Percentiles rank a stretch among this genome's conserved stretches.
Evolutionary conservation across 73 alveolate genomes (phyloP).

Genomic region (Blepharisma japonicum): DNA sequence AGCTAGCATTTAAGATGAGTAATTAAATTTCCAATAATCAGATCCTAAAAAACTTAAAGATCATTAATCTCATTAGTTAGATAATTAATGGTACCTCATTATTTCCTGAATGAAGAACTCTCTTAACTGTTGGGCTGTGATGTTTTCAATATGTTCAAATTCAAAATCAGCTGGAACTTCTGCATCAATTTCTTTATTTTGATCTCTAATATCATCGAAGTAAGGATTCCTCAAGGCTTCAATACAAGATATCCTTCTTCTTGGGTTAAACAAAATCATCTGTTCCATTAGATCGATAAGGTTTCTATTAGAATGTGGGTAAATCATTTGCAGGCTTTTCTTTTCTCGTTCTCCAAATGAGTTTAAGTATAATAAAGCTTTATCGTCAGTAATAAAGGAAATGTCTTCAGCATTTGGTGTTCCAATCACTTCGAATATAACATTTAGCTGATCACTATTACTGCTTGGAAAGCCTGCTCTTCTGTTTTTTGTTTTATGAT

Average conservation of each 20-base stretch:
- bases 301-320: slow-evolving; percentile 70
- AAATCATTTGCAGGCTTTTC: slow-evolving; percentile 54
- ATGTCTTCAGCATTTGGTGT: slow-evolving; percentile 81
- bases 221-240: slow-evolving; percentile 77
- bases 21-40: too few relatives aligned
- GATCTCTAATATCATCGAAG: slow-evolving; percentile 49
- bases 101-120: slow-evolving; percentile 48
- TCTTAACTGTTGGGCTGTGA: slow-evolving; percentile 39
- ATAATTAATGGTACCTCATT: slow-evolving; percentile 24
- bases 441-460: slow-evolving; percentile 83
- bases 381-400: slow-evolving; percentile 77
- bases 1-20: too few relatives aligned
- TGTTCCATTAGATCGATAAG: slow-evolving; percentile 62
- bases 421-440: slow-evolving; percentile 85
- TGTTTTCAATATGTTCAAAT: slow-evolving; percentile 45
- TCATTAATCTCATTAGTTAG: too few relatives aligned
- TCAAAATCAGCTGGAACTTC: slow-evolving; percentile 39
- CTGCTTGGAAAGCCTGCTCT: slow-evolving; percentile 79
- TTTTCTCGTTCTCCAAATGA: slow-evolving; percentile 62
- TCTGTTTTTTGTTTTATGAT: slow-evolving; percentile 65
- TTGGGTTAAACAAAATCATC: slow-evolving; percentile 71
- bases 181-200: slow-evolving; percentile 45
- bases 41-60: too few relatives aligned
- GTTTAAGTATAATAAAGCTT: slow-evolving; percentile 78
- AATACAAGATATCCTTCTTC: slow-evolving; percentile 71